Evolutionary conservation across 2,329 filamentous ascomycete genomes (phyloP).

Genomic region (Penicillium frequentans): DNA sequence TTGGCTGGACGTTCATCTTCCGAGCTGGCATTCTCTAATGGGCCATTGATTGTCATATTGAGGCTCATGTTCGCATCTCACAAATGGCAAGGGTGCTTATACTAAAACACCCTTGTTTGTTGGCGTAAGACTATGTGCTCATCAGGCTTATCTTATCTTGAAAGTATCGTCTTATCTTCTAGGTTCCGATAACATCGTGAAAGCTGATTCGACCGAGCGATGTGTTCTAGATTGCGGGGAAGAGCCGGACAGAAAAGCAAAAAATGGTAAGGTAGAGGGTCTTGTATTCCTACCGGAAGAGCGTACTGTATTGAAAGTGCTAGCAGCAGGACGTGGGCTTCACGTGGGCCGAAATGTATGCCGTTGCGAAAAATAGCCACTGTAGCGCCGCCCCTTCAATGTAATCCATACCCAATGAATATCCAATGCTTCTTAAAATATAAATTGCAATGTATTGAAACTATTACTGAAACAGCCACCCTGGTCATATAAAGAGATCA

Average conservation of each 20-base stretch:
- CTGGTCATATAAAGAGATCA: too few species aligned
- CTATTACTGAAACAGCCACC: background rate
- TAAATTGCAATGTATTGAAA: background rate
- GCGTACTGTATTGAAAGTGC: too few species aligned
- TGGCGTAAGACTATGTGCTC: background rate
- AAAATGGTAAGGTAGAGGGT: background rate
- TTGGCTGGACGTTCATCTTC: constrained; percentile 13
- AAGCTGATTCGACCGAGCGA: background rate
- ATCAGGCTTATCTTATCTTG: background rate
- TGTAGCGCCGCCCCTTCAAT: too few species aligned
- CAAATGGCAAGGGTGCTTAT: too few species aligned
- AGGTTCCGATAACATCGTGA: background rate
- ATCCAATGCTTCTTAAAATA: background rate
- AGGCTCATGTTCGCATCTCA: background rate
- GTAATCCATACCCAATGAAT: too few species aligned
- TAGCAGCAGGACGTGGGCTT: too few species aligned
- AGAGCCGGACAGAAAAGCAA: background rate
- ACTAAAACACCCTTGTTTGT: background rate
- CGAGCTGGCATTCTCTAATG: background rate
- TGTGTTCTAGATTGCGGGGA: background rate
- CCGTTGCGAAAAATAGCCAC: too few species aligned
- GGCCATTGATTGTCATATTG: background rate
- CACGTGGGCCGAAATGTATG: too few species aligned
- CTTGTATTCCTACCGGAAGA: background rate
- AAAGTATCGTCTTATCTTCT: background rate